These are phyloP conservation scores for Magnolia changhungtana DNA, from an alignment of 164 flowering plant genomes.

Conservation along the genomic window DNA sequence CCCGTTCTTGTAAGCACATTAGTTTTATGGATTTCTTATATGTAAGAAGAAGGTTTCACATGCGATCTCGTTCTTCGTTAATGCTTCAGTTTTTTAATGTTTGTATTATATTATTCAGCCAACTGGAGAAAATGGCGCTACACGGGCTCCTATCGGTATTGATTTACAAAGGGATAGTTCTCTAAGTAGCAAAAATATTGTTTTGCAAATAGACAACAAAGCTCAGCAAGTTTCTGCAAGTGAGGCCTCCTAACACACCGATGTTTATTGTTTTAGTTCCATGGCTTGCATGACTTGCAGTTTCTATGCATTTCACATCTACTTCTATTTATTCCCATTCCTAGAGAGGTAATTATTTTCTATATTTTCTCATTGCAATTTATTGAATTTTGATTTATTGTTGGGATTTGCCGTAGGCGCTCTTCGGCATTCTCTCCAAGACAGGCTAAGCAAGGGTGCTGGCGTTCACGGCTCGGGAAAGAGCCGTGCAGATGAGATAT, in stretches of 20 bases:
- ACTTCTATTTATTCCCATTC: background rate
- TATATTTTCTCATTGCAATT: background rate
- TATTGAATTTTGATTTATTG: slow-evolving; percentile 4
- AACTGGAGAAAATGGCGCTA: slow-evolving; percentile 99
- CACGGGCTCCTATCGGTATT: slow-evolving; percentile 88
- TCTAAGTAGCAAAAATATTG: slow-evolving; percentile 68
- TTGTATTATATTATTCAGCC: slow-evolving; percentile 46
- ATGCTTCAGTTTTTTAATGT: background rate
- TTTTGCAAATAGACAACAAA: slow-evolving; percentile 88
- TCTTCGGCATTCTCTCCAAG: slow-evolving; percentile 93
- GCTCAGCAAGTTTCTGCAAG: slow-evolving; percentile 96
- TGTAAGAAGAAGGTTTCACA: background rate
- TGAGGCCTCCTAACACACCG: slow-evolving; percentile 34
- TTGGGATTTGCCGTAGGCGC: slow-evolving; percentile 52
- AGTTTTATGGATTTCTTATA: background rate
- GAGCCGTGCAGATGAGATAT: slow-evolving; percentile 77
- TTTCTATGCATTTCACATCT: background rate
- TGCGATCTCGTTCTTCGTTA: background rate
- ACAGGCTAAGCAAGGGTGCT: slow-evolving; percentile 78
- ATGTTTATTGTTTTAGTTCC: background rate
- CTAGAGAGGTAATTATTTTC: background rate
- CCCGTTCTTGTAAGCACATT: slow-evolving; percentile 74
- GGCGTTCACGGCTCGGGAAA: slow-evolving; percentile 37
- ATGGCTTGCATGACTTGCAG: background rate
- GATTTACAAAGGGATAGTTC: slow-evolving; percentile 70